These are phyloP conservation scores for Coniochaeta sp. DNA, from an alignment of 2,329 filamentous ascomycete genomes.

Conservation along the genomic window DNA sequence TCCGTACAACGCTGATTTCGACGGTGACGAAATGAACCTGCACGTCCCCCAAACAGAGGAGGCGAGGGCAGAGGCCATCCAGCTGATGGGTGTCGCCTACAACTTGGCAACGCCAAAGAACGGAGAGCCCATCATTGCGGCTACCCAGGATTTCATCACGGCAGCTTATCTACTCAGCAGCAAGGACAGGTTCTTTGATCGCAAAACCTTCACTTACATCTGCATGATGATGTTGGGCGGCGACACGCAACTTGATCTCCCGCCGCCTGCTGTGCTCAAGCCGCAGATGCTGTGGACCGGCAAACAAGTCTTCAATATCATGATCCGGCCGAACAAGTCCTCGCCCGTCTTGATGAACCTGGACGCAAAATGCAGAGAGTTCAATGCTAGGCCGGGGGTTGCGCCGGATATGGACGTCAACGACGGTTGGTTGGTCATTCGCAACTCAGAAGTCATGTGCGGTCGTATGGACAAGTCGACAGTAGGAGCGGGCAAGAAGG, in stretches of 20 bases:
- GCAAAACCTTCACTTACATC: constrained; percentile 80
- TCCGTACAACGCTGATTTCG: constrained; percentile 98
- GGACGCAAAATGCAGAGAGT: constrained; percentile 86
- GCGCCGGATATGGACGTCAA: constrained; percentile 71
- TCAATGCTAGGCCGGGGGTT: constrained; percentile 50
- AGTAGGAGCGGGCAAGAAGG: constrained; percentile 95
- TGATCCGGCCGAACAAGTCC: constrained; percentile 83
- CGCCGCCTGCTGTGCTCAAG: constrained; percentile 78
- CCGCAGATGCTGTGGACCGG: constrained; percentile 90
- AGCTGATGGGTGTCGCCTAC: constrained; percentile 96
- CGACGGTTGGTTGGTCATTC: constrained; percentile 85
- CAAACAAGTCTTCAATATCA: constrained; percentile 89
- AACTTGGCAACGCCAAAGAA: constrained; percentile 96
- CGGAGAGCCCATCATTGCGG: constrained; percentile 94
- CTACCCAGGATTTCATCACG: constrained; percentile 99
- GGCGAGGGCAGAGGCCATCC: constrained; percentile 87
- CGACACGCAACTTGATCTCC: constrained; percentile 71
- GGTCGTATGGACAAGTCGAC: constrained; percentile 97
- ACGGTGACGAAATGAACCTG: constrained; percentile 98
- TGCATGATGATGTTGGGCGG: constrained; percentile 87
- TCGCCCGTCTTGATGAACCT: constrained; percentile 82
- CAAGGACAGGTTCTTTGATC: constrained; percentile 89
- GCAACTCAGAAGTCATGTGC: constrained; percentile 97
- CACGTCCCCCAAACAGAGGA: constrained; percentile 98
- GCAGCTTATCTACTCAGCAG: constrained; percentile 84